Conservation (phyloP, 163 green algal genomes). For the Chlamydomonas reinhardtii region DNA sequence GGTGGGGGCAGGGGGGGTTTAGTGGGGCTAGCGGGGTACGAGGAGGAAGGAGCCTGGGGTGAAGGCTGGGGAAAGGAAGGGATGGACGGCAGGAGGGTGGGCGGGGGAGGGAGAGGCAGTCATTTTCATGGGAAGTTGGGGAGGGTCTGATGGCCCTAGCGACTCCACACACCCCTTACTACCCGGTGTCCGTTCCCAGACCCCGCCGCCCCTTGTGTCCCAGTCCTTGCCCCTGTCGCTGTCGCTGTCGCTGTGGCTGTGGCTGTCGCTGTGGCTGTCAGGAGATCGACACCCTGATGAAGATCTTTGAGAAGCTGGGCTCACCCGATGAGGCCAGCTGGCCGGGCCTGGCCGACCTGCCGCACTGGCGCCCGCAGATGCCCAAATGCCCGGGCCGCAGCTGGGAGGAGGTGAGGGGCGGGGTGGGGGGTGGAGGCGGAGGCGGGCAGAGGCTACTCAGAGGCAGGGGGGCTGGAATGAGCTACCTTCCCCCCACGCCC, state of each 20-base stretch:
- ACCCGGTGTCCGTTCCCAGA: too few species aligned
- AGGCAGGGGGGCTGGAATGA: not conserved
- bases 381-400: not conserved
- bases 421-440: not conserved
- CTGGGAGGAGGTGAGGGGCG: slow-evolving; percentile 28
- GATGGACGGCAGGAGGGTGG: too few species aligned
- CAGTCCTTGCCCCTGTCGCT: too few species aligned
- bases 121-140: too few species aligned
- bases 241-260: too few species aligned
- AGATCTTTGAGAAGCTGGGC: slow-evolving; percentile 93
- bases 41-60: not conserved
- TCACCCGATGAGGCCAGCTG: slow-evolving; percentile 87
- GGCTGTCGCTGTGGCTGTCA: too few species aligned
- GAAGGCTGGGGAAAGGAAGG: not conserved
- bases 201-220: too few species aligned
- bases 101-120: too few species aligned
- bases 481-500: not conserved
- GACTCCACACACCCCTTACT: too few species aligned
- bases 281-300: slow-evolving; percentile 96
- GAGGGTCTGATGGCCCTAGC: too few species aligned
- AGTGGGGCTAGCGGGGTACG: not conserved
- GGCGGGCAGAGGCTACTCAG: not conserved
- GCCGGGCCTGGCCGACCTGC: slow-evolving; percentile 86
- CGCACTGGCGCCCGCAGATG: slow-evolving; percentile 78
- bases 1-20: slow-evolving; percentile 54